Evolutionary conservation across 495 filamentous ascomycete genomes (phyloP).

Genomic region (Filosporella fistucella): DNA sequence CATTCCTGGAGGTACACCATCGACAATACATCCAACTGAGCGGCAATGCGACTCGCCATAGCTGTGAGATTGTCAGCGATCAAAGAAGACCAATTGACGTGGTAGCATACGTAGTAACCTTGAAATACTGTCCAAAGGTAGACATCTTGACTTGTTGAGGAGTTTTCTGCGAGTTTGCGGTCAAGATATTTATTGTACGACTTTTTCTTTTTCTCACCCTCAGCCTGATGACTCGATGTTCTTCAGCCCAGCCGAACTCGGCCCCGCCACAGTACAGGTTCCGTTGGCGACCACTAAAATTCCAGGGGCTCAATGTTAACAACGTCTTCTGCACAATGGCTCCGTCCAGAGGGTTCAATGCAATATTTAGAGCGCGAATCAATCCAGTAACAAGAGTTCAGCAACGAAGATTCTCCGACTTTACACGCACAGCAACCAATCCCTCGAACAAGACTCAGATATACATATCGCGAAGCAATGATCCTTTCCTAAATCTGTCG

Average conservation of each 20-base stretch:
- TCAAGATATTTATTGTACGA: slow-evolving; percentile 3
- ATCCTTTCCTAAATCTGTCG: slow-evolving; percentile 92
- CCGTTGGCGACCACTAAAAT: not conserved
- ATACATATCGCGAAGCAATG: slow-evolving; percentile 67
- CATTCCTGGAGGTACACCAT: slow-evolving; percentile 87
- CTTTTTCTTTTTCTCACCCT: slow-evolving; percentile 6
- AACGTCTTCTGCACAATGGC: slow-evolving; percentile 13
- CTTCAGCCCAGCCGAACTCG: slow-evolving; percentile 7
- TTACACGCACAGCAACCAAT: slow-evolving; percentile 13
- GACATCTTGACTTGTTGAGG: slow-evolving; percentile 54
- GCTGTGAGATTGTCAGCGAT: slow-evolving; percentile 35
- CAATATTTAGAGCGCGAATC: not conserved
- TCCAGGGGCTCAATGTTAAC: not conserved
- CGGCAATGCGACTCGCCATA: slow-evolving; percentile 89
- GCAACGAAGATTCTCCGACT: slow-evolving; percentile 8
- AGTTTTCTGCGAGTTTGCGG: not conserved
- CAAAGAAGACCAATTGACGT: slow-evolving; percentile 3
- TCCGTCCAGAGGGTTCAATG: slow-evolving; percentile 20
- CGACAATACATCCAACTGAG: slow-evolving; percentile 87
- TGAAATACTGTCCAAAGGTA: slow-evolving; percentile 83
- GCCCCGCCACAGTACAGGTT: too few relatives aligned
- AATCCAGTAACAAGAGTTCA: not conserved
- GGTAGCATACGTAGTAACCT: slow-evolving; percentile 72
- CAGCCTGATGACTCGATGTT: slow-evolving; percentile 17
- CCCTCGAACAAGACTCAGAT: slow-evolving; percentile 43